Evolutionary conservation across 2,329 filamentous ascomycete genomes (phyloP), one percentile per base, ranked within the genome.

Genomic region (Botrytis byssoidea): DNA sequence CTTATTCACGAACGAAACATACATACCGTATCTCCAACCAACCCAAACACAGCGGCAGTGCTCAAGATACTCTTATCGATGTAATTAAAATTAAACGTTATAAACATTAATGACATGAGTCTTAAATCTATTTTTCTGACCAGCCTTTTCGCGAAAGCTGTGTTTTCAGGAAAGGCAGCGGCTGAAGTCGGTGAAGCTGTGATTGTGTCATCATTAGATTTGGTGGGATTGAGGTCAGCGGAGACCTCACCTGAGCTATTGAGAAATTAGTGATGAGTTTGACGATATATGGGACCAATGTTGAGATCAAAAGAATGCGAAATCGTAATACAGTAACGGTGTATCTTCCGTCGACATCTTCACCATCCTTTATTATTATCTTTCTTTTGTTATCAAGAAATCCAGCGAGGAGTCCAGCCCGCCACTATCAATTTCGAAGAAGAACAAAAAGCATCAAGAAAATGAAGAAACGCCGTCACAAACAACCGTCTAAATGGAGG

Each of bases 71-170:
- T 66, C 29, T 76, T 76, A 29, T 76, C 76, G 29, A 76, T 74
- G 88, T 73, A 89, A 89, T 77, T 88, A 87, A 77, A 89, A 79
- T 81, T 86, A 85, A 89, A 89, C 0, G 85, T 88, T 60, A 85
- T 76, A 74, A 89, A 89, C 25, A 90, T 79, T 9, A 89, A 79
- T 0, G 88, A 87, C 9, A 90, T 84, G 12, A 90, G 80, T 18
- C 81, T 82, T 76, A 81, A 81, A 78, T 90, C 88, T 73, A 90
- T 88, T 78, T 88, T 89, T 42, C 83, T 82, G 67, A 89, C 71
- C 8, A 88, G 57, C 32, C 40, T 40, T 48, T 48, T 71, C 14
- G 40, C 32, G 29, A 64, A 71, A 25, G 29, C 55, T 20, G 9
- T 16, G 42, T 48, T 46, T 1, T 46, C 63, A 18, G 40, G n/a